Base-by-base conservation (phyloP, 805 yeast species). In the Candida piceae region DNA sequence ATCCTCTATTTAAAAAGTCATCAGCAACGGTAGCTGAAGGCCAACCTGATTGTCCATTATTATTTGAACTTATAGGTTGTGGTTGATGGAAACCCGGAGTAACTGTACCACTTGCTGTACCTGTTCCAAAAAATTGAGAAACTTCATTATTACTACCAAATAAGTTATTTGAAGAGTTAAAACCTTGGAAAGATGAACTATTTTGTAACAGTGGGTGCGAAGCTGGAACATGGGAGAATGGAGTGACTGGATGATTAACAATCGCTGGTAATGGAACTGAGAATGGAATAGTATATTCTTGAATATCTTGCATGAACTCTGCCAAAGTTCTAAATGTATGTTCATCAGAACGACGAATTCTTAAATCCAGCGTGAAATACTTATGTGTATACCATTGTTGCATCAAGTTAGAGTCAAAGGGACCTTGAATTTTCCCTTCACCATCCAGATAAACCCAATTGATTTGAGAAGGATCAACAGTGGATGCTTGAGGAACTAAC, bases 361-460 rank as follows among this genome's bases (percentile, higher is more conserved):
- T 61, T 43, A 86, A 63, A 40, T 70, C 76, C 9, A 64, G 66
- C 27, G 63, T 63, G 46, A 85, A 66, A 60, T 80, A 84, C 3
- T 78, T 76, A 29, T 70, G 71, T 7, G 71, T 52, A 40, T 72
- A 76, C 96, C 96, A 86, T 35, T 66, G 76, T 45, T 84, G 89
- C 96, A 86, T 86, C 60, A 72, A 61, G 18, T 60, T 56, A 3
- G 89, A 87, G 32, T 67, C 66, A 59, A 86, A 86, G 3, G 96
- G 95, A 16, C 96, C 96, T 55, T 85, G 95, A 43, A 76, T 78
- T 34, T 61, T 69, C 4, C 84, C 85, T 28, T 69, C 57, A 0
- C 85, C 78, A 56, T 86, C 96, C 37, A 80, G 62, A 56, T 86
- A 86, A 40, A 63, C 62, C 96, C 96, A 86, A 33, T 69, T 62